Percentiles rank a stretch among this genome's conserved stretches.
Conservation (phyloP, 2,329 filamentous ascomycete genomes). For the Nothophoma quercina region DNA sequence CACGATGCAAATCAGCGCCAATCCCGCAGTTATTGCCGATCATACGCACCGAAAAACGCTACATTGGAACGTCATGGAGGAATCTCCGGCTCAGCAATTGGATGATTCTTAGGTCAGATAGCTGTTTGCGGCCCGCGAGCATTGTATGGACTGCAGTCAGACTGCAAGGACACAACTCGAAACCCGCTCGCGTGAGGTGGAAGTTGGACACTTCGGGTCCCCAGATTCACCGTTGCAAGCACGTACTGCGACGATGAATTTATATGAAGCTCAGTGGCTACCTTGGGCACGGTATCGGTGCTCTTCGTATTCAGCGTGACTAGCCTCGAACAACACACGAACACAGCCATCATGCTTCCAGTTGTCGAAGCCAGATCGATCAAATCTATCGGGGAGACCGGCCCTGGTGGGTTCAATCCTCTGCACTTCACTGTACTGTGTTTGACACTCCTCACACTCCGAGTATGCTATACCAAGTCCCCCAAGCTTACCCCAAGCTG, state of each 20-base stretch:
- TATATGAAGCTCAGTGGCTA: conserved; percentile 13
- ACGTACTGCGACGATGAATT: neutral
- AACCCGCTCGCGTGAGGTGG: neutral
- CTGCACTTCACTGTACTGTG: conserved; percentile 17
- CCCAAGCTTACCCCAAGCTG: neutral
- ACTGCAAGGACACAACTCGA: neutral
- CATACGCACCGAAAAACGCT: neutral
- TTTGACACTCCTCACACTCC: conserved; percentile 9
- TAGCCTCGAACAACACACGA: neutral
- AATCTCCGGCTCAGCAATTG: neutral
- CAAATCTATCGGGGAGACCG: too few relatives aligned
- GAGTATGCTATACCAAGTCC: neutral
- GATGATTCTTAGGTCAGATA: conserved; percentile 2
- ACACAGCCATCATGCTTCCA: conserved; percentile 4
- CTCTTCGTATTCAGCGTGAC: neutral
- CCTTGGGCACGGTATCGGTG: neutral
- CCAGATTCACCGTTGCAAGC: conserved; percentile 11
- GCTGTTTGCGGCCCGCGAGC: neutral
- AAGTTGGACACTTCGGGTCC: conserved; percentile 7
- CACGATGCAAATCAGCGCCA: neutral
- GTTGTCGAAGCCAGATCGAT: too few relatives aligned
- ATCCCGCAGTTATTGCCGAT: neutral
- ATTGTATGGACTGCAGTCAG: conserved; percentile 3
- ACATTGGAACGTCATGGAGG: neutral
- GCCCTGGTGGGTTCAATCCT: conserved; percentile 11